Evolutionary conservation across 257 asterid genomes (phyloP).

Genomic region (Buddleja alternifolia): DNA sequence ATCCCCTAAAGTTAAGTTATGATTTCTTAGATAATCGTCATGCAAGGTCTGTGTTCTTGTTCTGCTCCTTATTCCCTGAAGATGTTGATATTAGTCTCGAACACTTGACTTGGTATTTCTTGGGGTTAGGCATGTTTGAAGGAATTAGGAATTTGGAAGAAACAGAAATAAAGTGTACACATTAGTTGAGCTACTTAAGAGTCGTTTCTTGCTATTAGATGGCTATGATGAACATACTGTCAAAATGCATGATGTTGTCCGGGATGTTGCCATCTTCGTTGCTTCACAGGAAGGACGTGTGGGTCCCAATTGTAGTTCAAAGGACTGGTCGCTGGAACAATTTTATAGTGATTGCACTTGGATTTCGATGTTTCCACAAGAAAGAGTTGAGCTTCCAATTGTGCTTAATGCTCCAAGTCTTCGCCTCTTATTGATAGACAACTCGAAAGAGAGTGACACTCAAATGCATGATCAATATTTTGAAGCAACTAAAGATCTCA

Average conservation of each 20-base stretch:
- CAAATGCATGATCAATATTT: neutral
- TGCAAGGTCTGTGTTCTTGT: too few species aligned
- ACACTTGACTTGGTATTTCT: neutral
- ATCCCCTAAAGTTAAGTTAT: too few species aligned
- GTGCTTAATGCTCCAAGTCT: neutral
- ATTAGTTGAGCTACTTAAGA: too few species aligned
- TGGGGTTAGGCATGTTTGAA: neutral
- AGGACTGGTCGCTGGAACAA: neutral
- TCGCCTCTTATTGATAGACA: neutral
- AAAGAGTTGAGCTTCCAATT: too few species aligned
- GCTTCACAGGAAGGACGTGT: neutral
- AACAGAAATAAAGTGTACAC: too few species aligned
- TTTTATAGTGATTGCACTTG: too few species aligned
- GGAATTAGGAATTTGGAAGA: too few species aligned
- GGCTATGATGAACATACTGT: neutral
- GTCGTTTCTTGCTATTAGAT: neutral
- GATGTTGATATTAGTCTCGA: neutral
- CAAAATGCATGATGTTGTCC: constrained; percentile 9
- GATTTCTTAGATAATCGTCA: too few species aligned
- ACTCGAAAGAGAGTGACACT: neutral
- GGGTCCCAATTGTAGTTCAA: neutral
- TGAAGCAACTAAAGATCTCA: neutral
- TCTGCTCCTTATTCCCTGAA: neutral
- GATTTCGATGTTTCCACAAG: too few species aligned
- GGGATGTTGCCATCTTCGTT: neutral